Percentiles rank a stretch among this genome's conserved stretches.
Evolutionary conservation across 768 basidiomycete genomes (phyloP).

Genomic region (Psilocybe subaeruginosa): DNA sequence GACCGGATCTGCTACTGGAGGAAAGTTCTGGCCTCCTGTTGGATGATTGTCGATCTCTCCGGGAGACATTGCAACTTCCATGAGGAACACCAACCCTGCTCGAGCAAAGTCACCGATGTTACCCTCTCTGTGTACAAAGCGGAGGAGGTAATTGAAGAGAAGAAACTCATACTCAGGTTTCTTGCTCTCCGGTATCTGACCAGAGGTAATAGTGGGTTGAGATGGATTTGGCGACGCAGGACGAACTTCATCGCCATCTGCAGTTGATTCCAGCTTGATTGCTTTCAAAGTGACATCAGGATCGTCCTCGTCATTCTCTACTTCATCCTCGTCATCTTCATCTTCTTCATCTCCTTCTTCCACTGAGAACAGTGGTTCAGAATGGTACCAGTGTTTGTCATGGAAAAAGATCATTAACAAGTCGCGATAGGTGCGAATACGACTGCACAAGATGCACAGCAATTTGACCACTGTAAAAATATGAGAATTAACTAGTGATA

Average conservation of each 20-base stretch:
- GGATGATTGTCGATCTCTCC: conserved; percentile 50
- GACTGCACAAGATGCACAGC: conserved; percentile 89
- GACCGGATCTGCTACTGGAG: conserved; percentile 61
- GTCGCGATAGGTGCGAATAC: conserved; percentile 87
- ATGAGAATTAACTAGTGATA: not conserved
- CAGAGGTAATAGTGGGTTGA: conserved; percentile 57
- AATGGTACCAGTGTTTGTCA: conserved; percentile 86
- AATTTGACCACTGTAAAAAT: conserved; percentile 80
- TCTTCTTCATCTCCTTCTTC: conserved; percentile 78
- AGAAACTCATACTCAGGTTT: conserved; percentile 95
- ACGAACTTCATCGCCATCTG: conserved; percentile 18
- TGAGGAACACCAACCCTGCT: conserved; percentile 88
- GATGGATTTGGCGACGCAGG: conserved; percentile 65
- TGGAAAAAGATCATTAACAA: conserved; percentile 97
- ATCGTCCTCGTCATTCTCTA: conserved; percentile 55
- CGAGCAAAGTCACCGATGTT: conserved; percentile 92
- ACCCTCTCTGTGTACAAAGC: conserved; percentile 94
- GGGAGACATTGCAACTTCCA: conserved; percentile 96
- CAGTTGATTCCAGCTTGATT: conserved; percentile 13
- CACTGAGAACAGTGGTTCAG: conserved; percentile 73
- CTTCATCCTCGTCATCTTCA: conserved; percentile 54
- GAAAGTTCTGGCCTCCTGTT: conserved; percentile 32
- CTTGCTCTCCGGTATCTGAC: conserved; percentile 43
- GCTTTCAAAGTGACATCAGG: conserved; percentile 26
- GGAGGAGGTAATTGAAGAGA: conserved; percentile 92